Conservation (phyloP, 345 rosid species). For the Eucalyptus curtisii region DNA sequence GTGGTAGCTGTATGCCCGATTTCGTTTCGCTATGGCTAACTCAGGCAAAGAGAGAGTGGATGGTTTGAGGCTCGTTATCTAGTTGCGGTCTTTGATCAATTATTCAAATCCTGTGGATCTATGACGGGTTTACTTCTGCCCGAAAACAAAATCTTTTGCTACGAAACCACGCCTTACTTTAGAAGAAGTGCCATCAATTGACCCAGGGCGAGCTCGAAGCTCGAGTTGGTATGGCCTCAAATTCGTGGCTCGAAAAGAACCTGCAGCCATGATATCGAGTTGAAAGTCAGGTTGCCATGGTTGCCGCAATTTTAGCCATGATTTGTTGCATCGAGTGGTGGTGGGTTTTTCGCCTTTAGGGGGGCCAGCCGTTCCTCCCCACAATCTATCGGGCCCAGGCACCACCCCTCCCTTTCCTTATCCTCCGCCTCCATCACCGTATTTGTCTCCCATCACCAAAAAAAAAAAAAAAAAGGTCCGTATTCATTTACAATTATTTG, state of each 20-base stretch:
- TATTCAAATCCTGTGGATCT: not conserved
- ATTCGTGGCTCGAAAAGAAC: no score
- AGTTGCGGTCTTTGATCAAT: rapidly evolving
- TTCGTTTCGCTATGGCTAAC: not conserved
- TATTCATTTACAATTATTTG: not conserved
- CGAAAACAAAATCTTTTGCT: no score
- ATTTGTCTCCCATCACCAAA: not conserved
- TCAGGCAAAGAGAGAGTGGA: not conserved
- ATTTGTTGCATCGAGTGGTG: not conserved
- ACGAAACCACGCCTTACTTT: no score
- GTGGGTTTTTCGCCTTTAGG: not conserved
- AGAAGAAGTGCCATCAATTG: not conserved
- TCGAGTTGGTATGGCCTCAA: no score
- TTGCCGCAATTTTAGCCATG: not conserved
- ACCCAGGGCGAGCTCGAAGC: no score
- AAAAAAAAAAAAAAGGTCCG: not conserved
- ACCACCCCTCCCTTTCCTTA: not conserved
- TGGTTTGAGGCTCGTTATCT: no score
- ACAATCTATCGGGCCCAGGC: not conserved
- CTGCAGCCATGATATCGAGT: not conserved
- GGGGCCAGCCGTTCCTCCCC: not conserved
- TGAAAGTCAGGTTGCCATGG: not conserved
- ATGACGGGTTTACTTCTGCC: not conserved
- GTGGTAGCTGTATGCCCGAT: not conserved
- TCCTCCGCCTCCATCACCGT: rapidly evolving